Evolutionary conservation across 192 early-diverging fungal genomes (phyloP), one percentile per base, ranked within the genome.

Genomic region (Coemansia interrupta): DNA sequence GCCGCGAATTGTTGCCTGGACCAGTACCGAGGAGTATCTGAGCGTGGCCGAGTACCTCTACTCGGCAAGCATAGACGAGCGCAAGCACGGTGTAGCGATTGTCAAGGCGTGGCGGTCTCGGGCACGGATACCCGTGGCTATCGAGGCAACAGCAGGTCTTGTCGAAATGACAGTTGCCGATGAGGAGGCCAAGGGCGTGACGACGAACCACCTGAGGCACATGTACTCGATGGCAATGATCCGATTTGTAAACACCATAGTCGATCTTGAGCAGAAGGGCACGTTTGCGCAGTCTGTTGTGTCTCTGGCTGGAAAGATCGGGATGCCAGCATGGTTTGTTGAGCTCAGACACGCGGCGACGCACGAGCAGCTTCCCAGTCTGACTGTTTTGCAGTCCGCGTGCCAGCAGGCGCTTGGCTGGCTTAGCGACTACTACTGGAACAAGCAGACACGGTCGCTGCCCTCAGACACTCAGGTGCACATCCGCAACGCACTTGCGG

Each of bases 281-380:
- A 46, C 57, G 2, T 85, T 72, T 50, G 85, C 86, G 2, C 61
- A 74, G 45, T 87, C 85, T 0, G 68, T 87, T 29, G 58, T 70
- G 3, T 47, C 52, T 10, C 49, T 87, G 44, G 87, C 87, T 5
- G 54, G 62, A 2, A 44, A 69, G 30, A 61, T 88, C 20, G 74
- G 82, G 24, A 66, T 88, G 53, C 87, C 87, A 5, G 70, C 73
- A 22, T 85, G 83, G 81, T 86, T 88, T 68, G 87, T 88, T 18
- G 86, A 87, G 64, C 63, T 88, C 39, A 68, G 87, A 15, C 87
- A 88, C 58, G 80, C 84, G 4, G 79, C 79, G 10, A 88, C 87
- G 0, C 87, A 88, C 52, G 83, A 86, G 55, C 61, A 80, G 29
- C 60, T 88, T 8, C 87, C 87, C 7, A 82, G 80, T 24, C 64